Conservation (phyloP, 306 rosid species). For the Cucurbita maxima region DNA sequence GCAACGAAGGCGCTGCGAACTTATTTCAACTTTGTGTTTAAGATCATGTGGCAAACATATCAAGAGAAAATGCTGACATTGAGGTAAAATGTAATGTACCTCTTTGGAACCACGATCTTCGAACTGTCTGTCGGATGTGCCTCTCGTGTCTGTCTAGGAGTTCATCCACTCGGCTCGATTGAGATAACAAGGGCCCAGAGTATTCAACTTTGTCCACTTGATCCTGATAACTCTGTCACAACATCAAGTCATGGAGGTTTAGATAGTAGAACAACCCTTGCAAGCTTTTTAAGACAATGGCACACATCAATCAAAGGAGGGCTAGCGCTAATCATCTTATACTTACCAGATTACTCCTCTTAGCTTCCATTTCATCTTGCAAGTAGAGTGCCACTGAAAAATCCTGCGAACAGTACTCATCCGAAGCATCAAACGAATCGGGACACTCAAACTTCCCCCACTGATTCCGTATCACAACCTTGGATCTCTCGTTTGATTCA, state of each 20-base stretch:
- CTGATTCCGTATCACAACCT: slow-evolving; percentile 56
- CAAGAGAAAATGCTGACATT: neutral
- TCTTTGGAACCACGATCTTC: slow-evolving; percentile 87
- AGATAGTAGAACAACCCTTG: neutral
- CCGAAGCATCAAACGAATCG: slow-evolving; percentile 86
- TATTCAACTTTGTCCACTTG: slow-evolving; percentile 75
- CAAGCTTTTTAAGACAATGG: neutral
- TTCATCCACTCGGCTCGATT: slow-evolving; percentile 77
- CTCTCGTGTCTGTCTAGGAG: slow-evolving; percentile 84
- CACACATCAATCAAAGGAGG: neutral
- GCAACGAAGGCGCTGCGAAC: neutral
- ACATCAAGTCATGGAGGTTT: slow-evolving; percentile 2
- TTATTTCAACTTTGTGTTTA: neutral
- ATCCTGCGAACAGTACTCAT: slow-evolving; percentile 84
- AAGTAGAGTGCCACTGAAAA: slow-evolving; percentile 52
- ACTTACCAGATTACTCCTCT: slow-evolving; percentile 69
- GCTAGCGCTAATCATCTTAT: slow-evolving; percentile 5
- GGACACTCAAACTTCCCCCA: slow-evolving; percentile 91
- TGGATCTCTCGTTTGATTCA: slow-evolving; percentile 48
- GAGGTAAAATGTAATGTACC: slow-evolving; percentile 29
- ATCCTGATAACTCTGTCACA: slow-evolving; percentile 57
- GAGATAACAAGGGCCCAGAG: slow-evolving; percentile 87
- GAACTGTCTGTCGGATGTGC: slow-evolving; percentile 53
- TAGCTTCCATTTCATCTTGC: slow-evolving; percentile 52
- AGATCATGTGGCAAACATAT: neutral